Evolutionary conservation across 768 basidiomycete species (phyloP).

Genomic region (Boletus tylopilopsis): DNA sequence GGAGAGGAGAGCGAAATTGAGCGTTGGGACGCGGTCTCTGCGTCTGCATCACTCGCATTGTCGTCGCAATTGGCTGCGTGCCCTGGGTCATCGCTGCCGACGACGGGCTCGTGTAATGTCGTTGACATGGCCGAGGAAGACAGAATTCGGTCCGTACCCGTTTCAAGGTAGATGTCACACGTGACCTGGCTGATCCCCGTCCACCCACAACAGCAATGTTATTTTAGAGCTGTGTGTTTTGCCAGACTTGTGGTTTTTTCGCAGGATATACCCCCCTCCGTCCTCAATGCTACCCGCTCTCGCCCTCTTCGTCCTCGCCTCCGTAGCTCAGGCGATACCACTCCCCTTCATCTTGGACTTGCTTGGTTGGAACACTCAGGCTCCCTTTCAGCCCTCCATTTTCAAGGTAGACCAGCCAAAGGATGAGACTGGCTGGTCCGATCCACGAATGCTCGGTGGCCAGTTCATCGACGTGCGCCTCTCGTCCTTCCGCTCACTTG

Average conservation of each 20-base stretch:
- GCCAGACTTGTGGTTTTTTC: background rate
- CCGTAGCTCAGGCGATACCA: constrained; percentile 13
- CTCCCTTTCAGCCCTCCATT: background rate
- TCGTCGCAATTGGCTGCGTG: constrained; percentile 16
- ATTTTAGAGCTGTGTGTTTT: constrained; percentile 6
- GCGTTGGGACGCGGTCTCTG: constrained; percentile 74
- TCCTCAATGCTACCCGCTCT: constrained; percentile 15
- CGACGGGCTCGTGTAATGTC: background rate
- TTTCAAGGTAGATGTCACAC: constrained; percentile 4
- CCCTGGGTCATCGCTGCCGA: constrained; percentile 4
- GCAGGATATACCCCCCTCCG: background rate
- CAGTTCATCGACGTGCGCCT: constrained; percentile 67
- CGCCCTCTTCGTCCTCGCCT: constrained; percentile 11
- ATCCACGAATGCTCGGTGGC: constrained; percentile 73
- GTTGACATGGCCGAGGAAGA: constrained; percentile 11
- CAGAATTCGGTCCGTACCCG: too few relatives aligned
- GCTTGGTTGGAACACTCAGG: constrained; percentile 10
- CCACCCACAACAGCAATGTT: too few relatives aligned
- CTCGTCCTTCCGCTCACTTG: background rate
- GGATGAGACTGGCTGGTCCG: constrained; percentile 44
- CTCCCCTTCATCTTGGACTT: constrained; percentile 5
- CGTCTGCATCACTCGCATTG: constrained; percentile 52
- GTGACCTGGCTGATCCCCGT: constrained; percentile 9
- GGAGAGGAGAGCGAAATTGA: constrained; percentile 74
- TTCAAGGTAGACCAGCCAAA: constrained; percentile 13